phyloP scores from a whole-genome alignment of 768 basidiomycete genomes.

The Tulasnella sp. region DNA sequence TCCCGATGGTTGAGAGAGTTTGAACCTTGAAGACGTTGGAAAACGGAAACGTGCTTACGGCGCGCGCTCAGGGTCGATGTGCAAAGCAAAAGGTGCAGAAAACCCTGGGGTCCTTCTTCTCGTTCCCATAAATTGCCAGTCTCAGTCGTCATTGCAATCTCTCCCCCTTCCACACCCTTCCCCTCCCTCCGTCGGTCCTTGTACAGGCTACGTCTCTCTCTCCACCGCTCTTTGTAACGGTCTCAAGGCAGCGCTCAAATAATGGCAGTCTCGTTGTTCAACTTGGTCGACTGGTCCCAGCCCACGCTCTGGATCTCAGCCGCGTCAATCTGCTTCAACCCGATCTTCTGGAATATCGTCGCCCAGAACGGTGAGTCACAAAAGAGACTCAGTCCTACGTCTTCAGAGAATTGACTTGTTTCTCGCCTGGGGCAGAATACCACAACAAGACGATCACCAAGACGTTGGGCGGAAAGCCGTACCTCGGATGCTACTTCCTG shows the following conservation, averaged over 20 bases:
- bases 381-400: too few species aligned
- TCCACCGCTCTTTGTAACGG: neutral
- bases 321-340: constrained; percentile 81
- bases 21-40: neutral
- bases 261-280: neutral
- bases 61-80: neutral
- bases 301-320: constrained; percentile 62
- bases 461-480: too few species aligned
- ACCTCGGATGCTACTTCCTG: too few species aligned
- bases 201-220: too few species aligned
- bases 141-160: constrained; percentile 3
- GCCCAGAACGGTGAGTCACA: constrained; percentile 77
- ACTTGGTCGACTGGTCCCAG: constrained; percentile 56
- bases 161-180: neutral
- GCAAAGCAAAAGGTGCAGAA: too few species aligned
- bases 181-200: too few species aligned
- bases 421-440: constrained; percentile 51
- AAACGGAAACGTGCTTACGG: neutral
- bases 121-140: neutral
- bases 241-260: neutral
- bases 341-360: constrained; percentile 92
- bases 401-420: constrained; percentile 37
- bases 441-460: too few species aligned
- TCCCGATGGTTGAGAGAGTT: neutral
- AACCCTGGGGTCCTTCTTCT: neutral